Base-by-base conservation (phyloP, 495 filamentous ascomycete genomes). In the Lasiosphaeria hispida region DNA sequence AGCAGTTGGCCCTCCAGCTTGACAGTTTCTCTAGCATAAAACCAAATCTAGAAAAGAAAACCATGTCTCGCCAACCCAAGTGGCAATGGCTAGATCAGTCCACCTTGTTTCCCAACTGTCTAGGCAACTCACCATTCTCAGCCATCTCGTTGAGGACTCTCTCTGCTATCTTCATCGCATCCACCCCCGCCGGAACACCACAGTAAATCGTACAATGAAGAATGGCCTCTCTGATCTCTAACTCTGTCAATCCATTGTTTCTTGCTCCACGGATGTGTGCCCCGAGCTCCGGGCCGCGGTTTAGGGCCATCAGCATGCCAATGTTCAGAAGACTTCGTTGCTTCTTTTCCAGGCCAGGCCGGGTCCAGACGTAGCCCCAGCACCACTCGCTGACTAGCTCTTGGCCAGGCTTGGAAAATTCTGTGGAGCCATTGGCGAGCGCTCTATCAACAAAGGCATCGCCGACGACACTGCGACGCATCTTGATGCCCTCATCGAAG, bases 131-230 rank as follows among this genome's bases (percentile, higher is more conserved):
- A 0, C 70, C 70, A 37, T 65, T 69, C 53, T 67, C 71, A 14
- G 63, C 65, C 71, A 73, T 74, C 60, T 74, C 72, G 41, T 71
- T 59, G 4, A 74, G 53, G 9, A 71, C 69, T 49, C 60, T 71
- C 63, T 75, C 69, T 3, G 74, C 72, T 9, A 66, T 60, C 53
- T 70, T 74, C 61, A 77, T 78, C 4, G 72, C 82, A 52, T 85
- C 79, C 42, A 83, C 70, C n/a, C 80, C 80, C 9, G 81, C 80
- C 9, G 83, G 83, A 15, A 81, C 68, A 10, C 82, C 82, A 61
- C 80, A 82, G 63, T 84, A 85, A 18, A 72, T 75, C 5, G 76
- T 75, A 15, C 76, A 76, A 54, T 85, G 80, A 51, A 82, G 62
- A 18, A 83, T 69, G 11, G 79, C 75, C 71, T 84, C 82, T 15